Percentiles rank a stretch among this genome's conserved stretches.
Conservation (phyloP, 495 filamentous ascomycete species). For the Aspergillus haitiensis region DNA sequence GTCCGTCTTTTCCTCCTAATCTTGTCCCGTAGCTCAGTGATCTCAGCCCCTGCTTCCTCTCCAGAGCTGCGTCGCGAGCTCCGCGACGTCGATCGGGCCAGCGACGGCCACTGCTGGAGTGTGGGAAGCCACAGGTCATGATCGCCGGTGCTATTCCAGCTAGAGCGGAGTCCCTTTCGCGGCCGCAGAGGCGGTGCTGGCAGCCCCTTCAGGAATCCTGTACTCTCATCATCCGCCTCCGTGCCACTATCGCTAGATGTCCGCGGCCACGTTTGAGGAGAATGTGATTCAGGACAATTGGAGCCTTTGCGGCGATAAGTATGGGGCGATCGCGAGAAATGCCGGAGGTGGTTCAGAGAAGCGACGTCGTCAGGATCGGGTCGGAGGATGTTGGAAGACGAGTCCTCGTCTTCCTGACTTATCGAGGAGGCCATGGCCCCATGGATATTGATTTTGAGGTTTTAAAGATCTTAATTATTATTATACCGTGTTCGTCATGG, state of each 20-base stretch:
- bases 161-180: slow-evolving; percentile 70
- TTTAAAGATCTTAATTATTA: slow-evolving; percentile 19
- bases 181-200: slow-evolving; percentile 70
- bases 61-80: slow-evolving; percentile 43
- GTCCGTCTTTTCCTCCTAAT: slow-evolving; percentile 37
- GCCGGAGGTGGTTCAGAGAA: slow-evolving; percentile 40
- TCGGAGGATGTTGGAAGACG: slow-evolving; percentile 26
- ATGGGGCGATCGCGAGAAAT: slow-evolving; percentile 72
- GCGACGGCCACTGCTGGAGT: slow-evolving; percentile 40
- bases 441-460: slow-evolving; percentile 27
- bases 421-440: slow-evolving; percentile 44
- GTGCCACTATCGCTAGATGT: slow-evolving; percentile 83
- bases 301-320: slow-evolving; percentile 62
- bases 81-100: slow-evolving; percentile 35
- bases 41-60: slow-evolving; percentile 36
- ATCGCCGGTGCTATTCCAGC: slow-evolving; percentile 43
- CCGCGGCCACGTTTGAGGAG: slow-evolving; percentile 37
- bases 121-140: slow-evolving; percentile 38
- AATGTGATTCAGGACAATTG: slow-evolving; percentile 24
- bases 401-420: slow-evolving; percentile 39
- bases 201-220: slow-evolving; percentile 69
- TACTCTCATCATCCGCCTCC: slow-evolving; percentile 85
- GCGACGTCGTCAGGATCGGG: slow-evolving; percentile 28
- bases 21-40: slow-evolving; percentile 32
- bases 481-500: slow-evolving; percentile 35